Evolutionary conservation across 2,329 filamentous ascomycete species (phyloP).

Genomic region (Canariomyces notabilis): DNA sequence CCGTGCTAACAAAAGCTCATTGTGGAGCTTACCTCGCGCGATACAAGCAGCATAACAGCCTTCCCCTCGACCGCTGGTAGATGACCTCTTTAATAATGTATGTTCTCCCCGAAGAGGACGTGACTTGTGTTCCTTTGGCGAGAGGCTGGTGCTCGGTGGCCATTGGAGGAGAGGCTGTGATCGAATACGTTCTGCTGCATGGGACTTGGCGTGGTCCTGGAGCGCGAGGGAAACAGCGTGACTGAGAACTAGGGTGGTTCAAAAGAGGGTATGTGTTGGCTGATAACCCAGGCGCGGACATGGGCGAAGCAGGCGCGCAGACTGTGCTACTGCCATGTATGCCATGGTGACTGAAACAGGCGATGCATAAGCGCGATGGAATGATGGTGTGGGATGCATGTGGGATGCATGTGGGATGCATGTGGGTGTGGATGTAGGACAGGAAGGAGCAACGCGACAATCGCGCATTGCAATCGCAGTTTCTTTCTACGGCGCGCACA

Average conservation of each 20-base stretch:
- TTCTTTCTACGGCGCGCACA: too few species aligned
- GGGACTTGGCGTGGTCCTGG: not conserved
- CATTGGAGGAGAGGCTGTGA: not conserved
- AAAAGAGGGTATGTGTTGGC: not conserved
- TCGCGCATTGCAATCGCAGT: too few species aligned
- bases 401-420: too few species aligned
- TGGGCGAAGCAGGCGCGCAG: slow-evolving; percentile 1
- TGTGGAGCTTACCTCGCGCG: slow-evolving; percentile 3
- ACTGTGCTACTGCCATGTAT: not conserved
- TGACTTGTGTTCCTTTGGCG: slow-evolving; percentile 2
- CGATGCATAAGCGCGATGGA: not conserved
- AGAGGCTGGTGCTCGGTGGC: slow-evolving; percentile 5
- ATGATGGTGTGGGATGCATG: not conserved
- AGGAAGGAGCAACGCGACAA: too few species aligned
- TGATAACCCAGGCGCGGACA: not conserved
- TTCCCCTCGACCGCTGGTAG: slow-evolving; percentile 5
- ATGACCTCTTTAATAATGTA: slow-evolving; percentile 7
- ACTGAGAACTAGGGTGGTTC: not conserved
- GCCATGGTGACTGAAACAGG: slow-evolving; percentile 2
- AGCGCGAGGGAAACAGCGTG: slow-evolving; percentile 1
- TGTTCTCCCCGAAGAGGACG: slow-evolving; percentile 1
- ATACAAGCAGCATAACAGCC: slow-evolving; percentile 6
- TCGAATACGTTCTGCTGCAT: not conserved
- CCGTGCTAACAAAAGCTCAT: not conserved
- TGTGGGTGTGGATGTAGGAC: too few species aligned